Evolutionary conservation across 192 early-diverging fungal species (phyloP), one percentile per base, ranked within the genome.

Genomic region (Backusella liffmaniae): DNA sequence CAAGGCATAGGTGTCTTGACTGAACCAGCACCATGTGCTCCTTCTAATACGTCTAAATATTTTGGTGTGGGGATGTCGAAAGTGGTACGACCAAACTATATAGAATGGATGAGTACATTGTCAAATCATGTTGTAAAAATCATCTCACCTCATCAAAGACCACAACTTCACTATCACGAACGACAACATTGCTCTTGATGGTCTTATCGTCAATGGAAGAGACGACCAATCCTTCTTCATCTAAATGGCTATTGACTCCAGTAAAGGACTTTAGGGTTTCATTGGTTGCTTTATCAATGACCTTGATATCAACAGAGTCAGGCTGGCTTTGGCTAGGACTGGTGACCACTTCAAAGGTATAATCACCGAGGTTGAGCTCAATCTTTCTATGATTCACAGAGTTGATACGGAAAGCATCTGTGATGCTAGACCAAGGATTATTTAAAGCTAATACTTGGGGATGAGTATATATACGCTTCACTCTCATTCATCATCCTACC

Each of bases 1-100:
- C 97, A 97, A 16, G 97, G 96, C 97, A 99, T 99, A 13, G 97
- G 97, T 18, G 97, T 93, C 53, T 89, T 91, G 35, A 99, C 88
- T 16, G 89, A 88, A 16, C 90, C 92, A 2, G 87, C 87, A 10
- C 82, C 81, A 42, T 83, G 87, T 5, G 78, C 76, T 41, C 79
- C 82, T 18, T 83, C 86, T 29, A 77, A 79, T 4, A 80, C 85
- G 8, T 78, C 81, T 49, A 91, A 46, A 77, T 86, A 92, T 46
- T 80, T 70, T 15, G 91, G 91, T 56, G 80, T 80, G 10, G 91
- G 90, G 1, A 92, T 73, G 36, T 78, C 77, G 39, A 94, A 86
- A 10, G 82, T 81, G 5, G 81, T 80, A 66, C 83, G 84, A 66
- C 85, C 86, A 69, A 78, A 74, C 79, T 88, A 78, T 13, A 76